phyloP scores from a whole-genome alignment of 2,329 filamentous ascomycete species.

The Aspergillus japonicus region DNA sequence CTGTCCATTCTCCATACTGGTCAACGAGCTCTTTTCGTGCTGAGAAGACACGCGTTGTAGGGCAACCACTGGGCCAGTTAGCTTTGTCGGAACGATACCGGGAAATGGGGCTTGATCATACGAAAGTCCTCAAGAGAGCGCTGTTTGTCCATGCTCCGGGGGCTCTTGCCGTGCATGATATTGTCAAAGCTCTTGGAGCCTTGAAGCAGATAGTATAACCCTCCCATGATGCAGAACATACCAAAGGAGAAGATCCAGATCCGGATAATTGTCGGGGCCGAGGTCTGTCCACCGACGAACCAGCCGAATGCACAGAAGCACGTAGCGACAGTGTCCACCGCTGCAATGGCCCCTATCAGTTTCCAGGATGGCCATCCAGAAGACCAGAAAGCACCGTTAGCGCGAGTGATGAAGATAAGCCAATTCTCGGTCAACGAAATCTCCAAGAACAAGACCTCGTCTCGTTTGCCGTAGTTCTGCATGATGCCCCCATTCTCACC shows the following conservation, averaged over 20 bases:
- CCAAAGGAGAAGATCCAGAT: slow-evolving; percentile 91
- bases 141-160: slow-evolving; percentile 73
- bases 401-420: slow-evolving; percentile 94
- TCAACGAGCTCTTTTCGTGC: slow-evolving; percentile 69
- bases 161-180: slow-evolving; percentile 86
- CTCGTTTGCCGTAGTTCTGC: slow-evolving; percentile 80
- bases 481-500: slow-evolving; percentile 76
- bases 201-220: slow-evolving; percentile 77
- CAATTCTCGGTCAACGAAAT: slow-evolving; percentile 91
- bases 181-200: slow-evolving; percentile 82
- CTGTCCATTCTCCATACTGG: slow-evolving; percentile 6
- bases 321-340: slow-evolving; percentile 81
- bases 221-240: slow-evolving; percentile 79
- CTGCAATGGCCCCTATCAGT: slow-evolving; percentile 70
- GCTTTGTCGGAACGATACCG: slow-evolving; percentile 25
- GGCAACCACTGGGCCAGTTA: slow-evolving; percentile 71
- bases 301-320: slow-evolving; percentile 83
- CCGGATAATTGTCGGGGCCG: slow-evolving; percentile 80
- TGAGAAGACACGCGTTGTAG: slow-evolving; percentile 87
- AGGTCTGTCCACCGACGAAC: slow-evolving; percentile 69
- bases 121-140: slow-evolving; percentile 84
- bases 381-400: slow-evolving; percentile 89
- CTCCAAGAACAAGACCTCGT: slow-evolving; percentile 83
- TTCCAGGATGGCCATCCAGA: slow-evolving; percentile 43
- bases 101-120: slow-evolving; percentile 51